phyloP scores from a whole-genome alignment of 2,329 filamentous ascomycete genomes.

The Pseudogymnoascus sp. region DNA sequence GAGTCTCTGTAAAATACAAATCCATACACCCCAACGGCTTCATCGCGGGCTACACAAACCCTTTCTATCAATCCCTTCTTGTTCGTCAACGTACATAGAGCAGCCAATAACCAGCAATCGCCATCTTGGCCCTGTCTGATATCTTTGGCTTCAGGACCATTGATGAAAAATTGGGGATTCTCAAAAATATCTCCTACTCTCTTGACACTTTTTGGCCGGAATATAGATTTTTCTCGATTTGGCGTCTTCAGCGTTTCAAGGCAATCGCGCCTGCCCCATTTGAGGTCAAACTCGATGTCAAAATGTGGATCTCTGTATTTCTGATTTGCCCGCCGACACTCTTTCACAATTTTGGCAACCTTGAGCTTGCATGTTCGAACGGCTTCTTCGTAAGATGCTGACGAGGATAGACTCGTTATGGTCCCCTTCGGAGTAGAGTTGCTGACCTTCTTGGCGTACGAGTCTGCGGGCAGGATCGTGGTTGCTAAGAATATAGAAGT shows the following conservation, averaged over 20 bases:
- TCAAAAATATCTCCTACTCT: conserved; percentile 71
- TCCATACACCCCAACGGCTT: conserved; percentile 73
- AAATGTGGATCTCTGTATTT: conserved; percentile 86
- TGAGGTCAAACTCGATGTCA: conserved; percentile 71
- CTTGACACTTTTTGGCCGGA: conserved; percentile 64
- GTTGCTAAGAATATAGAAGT: conserved; percentile 41
- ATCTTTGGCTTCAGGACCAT: conserved; percentile 70
- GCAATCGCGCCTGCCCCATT: conserved; percentile 47
- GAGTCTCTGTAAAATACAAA: conserved; percentile 86
- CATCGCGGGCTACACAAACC: conserved; percentile 69
- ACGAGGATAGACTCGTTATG: conserved; percentile 48
- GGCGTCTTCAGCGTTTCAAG: conserved; percentile 29
- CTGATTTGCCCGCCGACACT: conserved; percentile 70
- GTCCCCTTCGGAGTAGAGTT: conserved; percentile 48
- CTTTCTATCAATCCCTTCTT: conserved; percentile 62
- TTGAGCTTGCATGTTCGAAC: conserved; percentile 59
- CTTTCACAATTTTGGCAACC: conserved; percentile 53
- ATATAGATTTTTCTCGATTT: conserved; percentile 12
- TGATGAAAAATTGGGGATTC: conserved; percentile 67
- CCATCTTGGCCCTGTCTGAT: conserved; percentile 72
- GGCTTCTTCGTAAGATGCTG: conserved; percentile 66
- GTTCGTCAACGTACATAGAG: conserved; percentile 68
- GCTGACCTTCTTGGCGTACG: conserved; percentile 54
- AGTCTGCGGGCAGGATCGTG: conserved; percentile 62
- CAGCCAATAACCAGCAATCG: conserved; percentile 82